These are phyloP conservation scores for Fusarium odoratissimum DNA, from an alignment of 2,329 filamentous ascomycete species.

Conservation along the genomic window DNA sequence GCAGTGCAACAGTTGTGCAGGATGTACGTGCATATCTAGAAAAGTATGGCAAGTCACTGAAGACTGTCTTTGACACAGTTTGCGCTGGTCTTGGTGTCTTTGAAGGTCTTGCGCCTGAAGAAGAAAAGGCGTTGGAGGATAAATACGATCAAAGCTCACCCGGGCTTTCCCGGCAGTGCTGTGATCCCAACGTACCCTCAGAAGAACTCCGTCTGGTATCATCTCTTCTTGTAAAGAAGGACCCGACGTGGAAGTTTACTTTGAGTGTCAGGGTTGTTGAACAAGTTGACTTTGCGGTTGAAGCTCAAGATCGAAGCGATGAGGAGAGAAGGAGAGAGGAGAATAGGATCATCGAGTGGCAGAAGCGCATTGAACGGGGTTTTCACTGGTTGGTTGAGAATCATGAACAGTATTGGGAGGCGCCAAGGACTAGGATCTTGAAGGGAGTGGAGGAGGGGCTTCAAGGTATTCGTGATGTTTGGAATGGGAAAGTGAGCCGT, in stretches of 20 bases:
- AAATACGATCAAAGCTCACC: conserved; percentile 9
- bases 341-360: background rate
- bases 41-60: background rate
- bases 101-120: background rate
- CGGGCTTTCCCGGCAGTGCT: background rate
- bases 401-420: conserved; percentile 1
- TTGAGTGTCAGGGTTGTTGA: background rate
- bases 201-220: background rate
- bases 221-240: background rate
- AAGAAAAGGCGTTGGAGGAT: background rate
- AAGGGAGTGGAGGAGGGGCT: conserved; percentile 11
- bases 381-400: conserved; percentile 1
- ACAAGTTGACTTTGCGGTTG: background rate
- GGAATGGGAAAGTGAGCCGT: background rate
- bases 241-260: background rate
- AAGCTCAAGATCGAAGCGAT: background rate
- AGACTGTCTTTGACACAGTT: conserved; percentile 3
- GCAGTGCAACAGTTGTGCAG: background rate
- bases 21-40: background rate
- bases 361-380: background rate
- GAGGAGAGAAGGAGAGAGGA: background rate
- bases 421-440: background rate
- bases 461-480: conserved; percentile 5
- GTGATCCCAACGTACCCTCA: background rate
- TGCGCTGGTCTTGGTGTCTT: conserved; percentile 4